These are phyloP conservation scores for Rhizopogon roseolus DNA, from an alignment of 768 basidiomycete genomes.

Conservation along the genomic window DNA sequence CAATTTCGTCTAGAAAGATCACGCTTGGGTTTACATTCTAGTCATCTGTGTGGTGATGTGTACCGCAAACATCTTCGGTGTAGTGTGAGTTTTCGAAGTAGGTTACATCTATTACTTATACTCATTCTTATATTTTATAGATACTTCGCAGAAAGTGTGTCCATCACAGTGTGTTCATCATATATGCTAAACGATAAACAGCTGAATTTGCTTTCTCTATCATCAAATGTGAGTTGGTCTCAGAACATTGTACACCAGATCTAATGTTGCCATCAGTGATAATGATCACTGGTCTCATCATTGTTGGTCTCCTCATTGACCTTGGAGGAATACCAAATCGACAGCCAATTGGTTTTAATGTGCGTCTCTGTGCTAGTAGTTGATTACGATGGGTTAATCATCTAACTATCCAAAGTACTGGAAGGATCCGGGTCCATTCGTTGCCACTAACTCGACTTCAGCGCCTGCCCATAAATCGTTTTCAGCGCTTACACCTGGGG, in stretches of 20 bases:
- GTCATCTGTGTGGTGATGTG: constrained; percentile 51
- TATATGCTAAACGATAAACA: constrained; percentile 10
- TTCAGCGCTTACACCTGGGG: not conserved
- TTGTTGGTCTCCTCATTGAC: constrained; percentile 66
- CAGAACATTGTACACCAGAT: not conserved
- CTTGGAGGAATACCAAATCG: constrained; percentile 49
- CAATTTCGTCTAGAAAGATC: constrained; percentile 33
- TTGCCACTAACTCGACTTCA: not conserved
- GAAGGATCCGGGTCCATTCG: constrained; percentile 47
- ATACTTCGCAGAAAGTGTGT: constrained; percentile 62
- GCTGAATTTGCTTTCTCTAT: constrained; percentile 66
- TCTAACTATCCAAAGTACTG: constrained; percentile 32
- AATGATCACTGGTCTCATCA: constrained; percentile 55
- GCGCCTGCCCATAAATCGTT: too few species aligned
- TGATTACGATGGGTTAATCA: too few species aligned
- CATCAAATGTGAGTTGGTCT: constrained; percentile 45
- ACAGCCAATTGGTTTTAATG: constrained; percentile 64
- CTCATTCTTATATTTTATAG: constrained; percentile 17
- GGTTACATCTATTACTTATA: not conserved
- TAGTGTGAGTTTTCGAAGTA: constrained; percentile 33
- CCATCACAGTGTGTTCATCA: not conserved
- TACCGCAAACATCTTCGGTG: constrained; percentile 66
- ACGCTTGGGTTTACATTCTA: constrained; percentile 52
- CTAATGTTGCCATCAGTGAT: constrained; percentile 31
- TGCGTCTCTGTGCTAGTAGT: constrained; percentile 16